Conservation (phyloP, 2,329 filamentous ascomycete genomes). For the Didymella pomorum region DNA sequence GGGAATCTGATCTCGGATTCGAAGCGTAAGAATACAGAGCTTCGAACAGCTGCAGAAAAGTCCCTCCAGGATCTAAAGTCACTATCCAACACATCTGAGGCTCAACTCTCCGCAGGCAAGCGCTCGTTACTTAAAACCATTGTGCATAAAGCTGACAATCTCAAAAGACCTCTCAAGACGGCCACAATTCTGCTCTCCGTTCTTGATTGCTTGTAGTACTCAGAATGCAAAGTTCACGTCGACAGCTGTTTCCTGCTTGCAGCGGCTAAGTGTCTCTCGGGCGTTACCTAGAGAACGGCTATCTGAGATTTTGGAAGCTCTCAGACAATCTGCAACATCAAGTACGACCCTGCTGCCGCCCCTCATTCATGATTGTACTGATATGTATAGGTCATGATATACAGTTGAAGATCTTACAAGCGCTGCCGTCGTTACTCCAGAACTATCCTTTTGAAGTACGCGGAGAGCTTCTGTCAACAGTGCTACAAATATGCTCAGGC, state of each 20-base stretch:
- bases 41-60: slow-evolving; percentile 91
- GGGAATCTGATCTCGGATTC: slow-evolving; percentile 93
- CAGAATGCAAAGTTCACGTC: slow-evolving; percentile 89
- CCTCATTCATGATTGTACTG: slow-evolving; percentile 9
- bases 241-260: slow-evolving; percentile 87
- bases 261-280: slow-evolving; percentile 83
- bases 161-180: slow-evolving; percentile 79
- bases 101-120: slow-evolving; percentile 75
- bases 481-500: slow-evolving; percentile 89
- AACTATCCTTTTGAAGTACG: slow-evolving; percentile 86
- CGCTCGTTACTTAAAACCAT: neutral
- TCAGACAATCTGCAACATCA: slow-evolving; percentile 80
- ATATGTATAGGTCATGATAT: slow-evolving; percentile 73
- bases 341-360: slow-evolving; percentile 57
- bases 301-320: slow-evolving; percentile 84
- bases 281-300: slow-evolving; percentile 81
- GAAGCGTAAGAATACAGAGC: slow-evolving; percentile 90
- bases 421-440: slow-evolving; percentile 85
- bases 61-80: slow-evolving; percentile 88
- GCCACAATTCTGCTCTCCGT: slow-evolving; percentile 87
- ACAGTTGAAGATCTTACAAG: slow-evolving; percentile 94
- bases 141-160: slow-evolving; percentile 7
- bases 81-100: slow-evolving; percentile 76
- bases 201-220: slow-evolving; percentile 89
- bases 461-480: slow-evolving; percentile 80